Conservation (phyloP, 495 filamentous ascomycete species). For the Daldinia childiae region DNA sequence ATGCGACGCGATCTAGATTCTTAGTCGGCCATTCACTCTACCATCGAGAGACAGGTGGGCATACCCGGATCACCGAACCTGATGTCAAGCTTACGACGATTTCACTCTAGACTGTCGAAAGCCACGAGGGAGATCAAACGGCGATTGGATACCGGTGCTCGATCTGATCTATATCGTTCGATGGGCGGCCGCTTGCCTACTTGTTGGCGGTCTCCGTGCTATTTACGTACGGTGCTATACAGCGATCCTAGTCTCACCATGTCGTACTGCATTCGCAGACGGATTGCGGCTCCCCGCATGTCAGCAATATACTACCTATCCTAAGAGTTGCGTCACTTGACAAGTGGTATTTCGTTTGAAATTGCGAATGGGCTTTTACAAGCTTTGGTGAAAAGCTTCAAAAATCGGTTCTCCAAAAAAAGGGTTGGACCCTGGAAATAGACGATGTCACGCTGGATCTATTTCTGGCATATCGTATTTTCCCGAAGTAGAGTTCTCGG, state of each 20-base stretch:
- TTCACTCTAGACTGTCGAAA: conserved; percentile 2
- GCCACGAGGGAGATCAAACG: neutral
- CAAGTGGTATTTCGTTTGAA: conserved; percentile 4
- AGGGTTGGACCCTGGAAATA: conserved; percentile 5
- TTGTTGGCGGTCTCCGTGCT: conserved; percentile 14
- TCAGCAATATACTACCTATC: conserved; percentile 3
- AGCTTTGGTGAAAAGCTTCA: conserved; percentile 3
- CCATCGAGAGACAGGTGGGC: conserved; percentile 16
- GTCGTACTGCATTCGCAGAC: conserved; percentile 2
- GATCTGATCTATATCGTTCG: conserved; percentile 15
- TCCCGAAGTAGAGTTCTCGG: conserved; percentile 34
- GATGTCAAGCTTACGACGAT: conserved; percentile 15
- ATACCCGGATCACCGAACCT: conserved; percentile 3
- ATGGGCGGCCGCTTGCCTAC: conserved; percentile 4
- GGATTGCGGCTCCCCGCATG: conserved; percentile 24
- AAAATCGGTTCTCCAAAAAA: conserved; percentile 18
- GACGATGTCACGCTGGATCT: conserved; percentile 37
- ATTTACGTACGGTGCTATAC: neutral
- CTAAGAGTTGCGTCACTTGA: conserved; percentile 26
- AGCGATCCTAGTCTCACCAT: conserved; percentile 1
- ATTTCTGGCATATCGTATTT: conserved; percentile 37
- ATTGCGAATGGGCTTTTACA: conserved; percentile 8
- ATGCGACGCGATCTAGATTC: conserved; percentile 13
- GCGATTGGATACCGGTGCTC: conserved; percentile 5
- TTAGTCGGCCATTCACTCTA: neutral